A percentile compares a stretch with the other conserved stretches of the same genome.
Conservation (phyloP, 176 grass and related monocot species). For the Miscanthus lutarioriparius region DNA sequence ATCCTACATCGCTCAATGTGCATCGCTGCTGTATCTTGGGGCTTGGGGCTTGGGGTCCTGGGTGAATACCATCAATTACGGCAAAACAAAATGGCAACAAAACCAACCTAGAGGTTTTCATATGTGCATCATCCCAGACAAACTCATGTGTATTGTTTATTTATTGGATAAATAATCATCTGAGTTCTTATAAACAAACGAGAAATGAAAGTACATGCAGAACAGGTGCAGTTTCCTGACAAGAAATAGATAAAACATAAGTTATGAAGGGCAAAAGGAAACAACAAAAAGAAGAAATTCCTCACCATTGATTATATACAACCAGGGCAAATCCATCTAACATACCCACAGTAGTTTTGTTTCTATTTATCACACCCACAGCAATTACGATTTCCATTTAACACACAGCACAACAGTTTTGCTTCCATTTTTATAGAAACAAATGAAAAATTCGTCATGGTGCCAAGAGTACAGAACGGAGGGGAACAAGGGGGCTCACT, state of each 20-base stretch:
- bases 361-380: background rate
- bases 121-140: background rate
- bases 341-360: background rate
- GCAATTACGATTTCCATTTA: background rate
- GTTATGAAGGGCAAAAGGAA: background rate
- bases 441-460: background rate
- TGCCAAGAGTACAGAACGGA: background rate
- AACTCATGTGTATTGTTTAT: background rate
- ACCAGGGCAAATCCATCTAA: background rate
- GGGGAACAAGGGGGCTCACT: background rate
- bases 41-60: background rate
- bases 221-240: background rate
- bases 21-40: background rate
- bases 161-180: background rate
- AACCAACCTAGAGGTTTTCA: background rate
- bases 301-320: background rate
- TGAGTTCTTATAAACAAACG: background rate
- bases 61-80: background rate
- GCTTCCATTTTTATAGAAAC: background rate
- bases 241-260: background rate
- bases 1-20: constrained; percentile 41
- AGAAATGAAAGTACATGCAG: background rate
- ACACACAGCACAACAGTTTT: background rate
- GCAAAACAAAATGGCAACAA: constrained; percentile 7
- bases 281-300: background rate